Evolutionary conservation across 2,329 filamentous ascomycete species (phyloP), one percentile per base, ranked within the genome.

Genomic region (Cyclaneusma minus): DNA sequence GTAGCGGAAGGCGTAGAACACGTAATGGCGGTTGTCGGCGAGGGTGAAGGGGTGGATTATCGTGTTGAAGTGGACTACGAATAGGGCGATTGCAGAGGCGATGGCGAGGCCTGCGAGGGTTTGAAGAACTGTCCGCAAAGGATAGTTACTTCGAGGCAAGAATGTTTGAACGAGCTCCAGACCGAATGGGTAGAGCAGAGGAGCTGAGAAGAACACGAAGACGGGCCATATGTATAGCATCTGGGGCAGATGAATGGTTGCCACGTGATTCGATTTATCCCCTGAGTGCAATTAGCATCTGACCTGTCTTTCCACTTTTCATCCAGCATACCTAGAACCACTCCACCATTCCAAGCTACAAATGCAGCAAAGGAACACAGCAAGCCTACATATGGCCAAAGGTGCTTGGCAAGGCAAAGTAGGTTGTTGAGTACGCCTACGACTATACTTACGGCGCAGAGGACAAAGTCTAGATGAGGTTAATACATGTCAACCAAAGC

Each of bases 211-310:
- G 55, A 95, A 92, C 18, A 69, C 56, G 31, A 92, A 74, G 35
- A 92, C 79, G 0, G 85, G 77, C 79, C 84, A 93, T 38, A 95
- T 75, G 45, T 98, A 98, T 11, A 95, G 73, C 68, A 98, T 80
- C 52, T 98, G 89, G 0, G 87, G 67, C 4, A 89, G 55, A 45
- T 98, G 87, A 8, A 95, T 56, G 1, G 84, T 89, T 1, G 85
- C 84, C 16, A 89, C 64, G 44, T 98, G 89, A 44, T 93, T 94
- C 14, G 81, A 76, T 54, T 94, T 95, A 52, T 98, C 89, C 19
- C 85, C 81, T 83, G 29, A 3, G 13, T 13, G 7, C 2, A 20
- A 29, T 56, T 28, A 57, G 42, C 28, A 18, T n/a, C 16, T 8
- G n/a, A n/a, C n/a, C n/a, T n/a, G n/a, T n/a, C n/a, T n/a, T n/a